Conservation (phyloP, 164 flowering plant species). For the Berberis vulgaris region DNA sequence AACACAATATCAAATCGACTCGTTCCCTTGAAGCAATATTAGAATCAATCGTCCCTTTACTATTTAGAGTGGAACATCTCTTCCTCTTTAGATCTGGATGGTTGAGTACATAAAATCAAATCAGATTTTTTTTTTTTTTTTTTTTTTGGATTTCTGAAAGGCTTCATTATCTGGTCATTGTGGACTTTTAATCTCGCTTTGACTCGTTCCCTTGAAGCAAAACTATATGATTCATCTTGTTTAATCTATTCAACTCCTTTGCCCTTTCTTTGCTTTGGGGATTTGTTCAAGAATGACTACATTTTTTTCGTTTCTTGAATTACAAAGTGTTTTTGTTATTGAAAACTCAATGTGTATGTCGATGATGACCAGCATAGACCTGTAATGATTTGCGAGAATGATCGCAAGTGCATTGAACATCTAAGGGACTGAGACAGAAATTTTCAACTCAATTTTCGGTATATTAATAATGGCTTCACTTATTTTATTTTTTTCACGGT, state of each 20-base stretch:
- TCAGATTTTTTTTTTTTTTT: background rate
- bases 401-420: background rate
- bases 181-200: background rate
- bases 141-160: background rate
- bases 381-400: background rate
- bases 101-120: background rate
- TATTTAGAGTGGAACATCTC: background rate
- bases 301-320: background rate
- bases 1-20: background rate
- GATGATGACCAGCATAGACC: background rate
- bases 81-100: background rate
- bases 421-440: background rate
- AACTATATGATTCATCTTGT: too few species aligned
- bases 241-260: background rate
- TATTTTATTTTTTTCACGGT: too few species aligned
- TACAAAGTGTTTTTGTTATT: background rate
- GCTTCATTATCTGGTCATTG: background rate
- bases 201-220: background rate
- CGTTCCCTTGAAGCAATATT: background rate
- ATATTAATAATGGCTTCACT: too few species aligned
- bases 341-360: background rate
- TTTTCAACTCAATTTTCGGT: too few species aligned
- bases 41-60: background rate
- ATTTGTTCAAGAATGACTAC: too few species aligned
- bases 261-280: background rate